Evolutionary conservation across 108 stramenopile species (phyloP), one percentile per base, ranked within the genome.

Genomic region (Nitzschia sp.): DNA sequence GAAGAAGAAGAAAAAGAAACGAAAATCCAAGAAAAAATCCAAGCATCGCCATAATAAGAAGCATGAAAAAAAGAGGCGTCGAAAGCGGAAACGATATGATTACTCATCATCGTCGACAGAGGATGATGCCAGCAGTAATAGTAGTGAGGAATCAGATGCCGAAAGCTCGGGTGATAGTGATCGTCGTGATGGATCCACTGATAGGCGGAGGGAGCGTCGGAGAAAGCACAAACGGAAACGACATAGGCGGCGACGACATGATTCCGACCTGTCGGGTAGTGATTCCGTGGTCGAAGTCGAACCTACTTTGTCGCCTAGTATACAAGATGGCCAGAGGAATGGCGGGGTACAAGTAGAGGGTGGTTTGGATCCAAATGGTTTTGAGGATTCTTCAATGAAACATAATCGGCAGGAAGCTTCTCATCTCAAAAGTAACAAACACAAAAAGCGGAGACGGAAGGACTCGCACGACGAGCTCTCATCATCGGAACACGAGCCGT

Each of bases 21-120:
- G 36, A 8, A 25, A 41, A 13, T 36, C 33, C 8, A 61, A 36
- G 65, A 53, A 35, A 26, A 33, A 54, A 27, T 32, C 5, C 26
- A 25, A 29, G 29, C 52, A 53, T 8, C 15, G 56, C 41, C n/a
- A n/a, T n/a, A n/a, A n/a, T n/a, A 64, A 50, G 31, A 64, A 64
- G 31, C 63, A 30, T 27, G 53, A 72, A 13, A 63, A 57, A 19
- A 64, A 64, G 50, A 35, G 57, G 23, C 34, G 66, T 13, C 17
- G 63, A 16, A 64, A 64, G 48, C 45, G 63, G 45, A 53, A 30
- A 33, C 45, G 69, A 60, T 38, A 38, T 13, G 29, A 60, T 35
- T n/a, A n/a, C n/a, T n/a, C n/a, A n/a, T 60, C 59, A 5, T 60
- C 59, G 27, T 3, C 9, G 35, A 13, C 9, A 11, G 36, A 56